phyloP scores from a whole-genome alignment of 148 eudicot genomes.

The Vaccinium darrowii region DNA sequence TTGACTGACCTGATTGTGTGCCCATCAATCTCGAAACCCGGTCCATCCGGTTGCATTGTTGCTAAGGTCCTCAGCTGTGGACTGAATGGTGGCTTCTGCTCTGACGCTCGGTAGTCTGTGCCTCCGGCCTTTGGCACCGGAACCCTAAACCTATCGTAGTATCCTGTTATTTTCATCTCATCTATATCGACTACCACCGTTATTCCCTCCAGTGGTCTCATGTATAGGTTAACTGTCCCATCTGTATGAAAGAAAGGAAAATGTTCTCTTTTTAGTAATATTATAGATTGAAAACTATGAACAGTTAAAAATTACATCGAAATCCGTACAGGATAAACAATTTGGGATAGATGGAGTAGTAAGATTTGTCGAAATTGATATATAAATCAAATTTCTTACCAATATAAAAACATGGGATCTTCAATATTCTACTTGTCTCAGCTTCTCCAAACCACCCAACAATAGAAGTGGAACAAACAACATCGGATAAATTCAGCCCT shows the following conservation, averaged over 20 bases:
- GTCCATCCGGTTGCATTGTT: constrained; percentile 18
- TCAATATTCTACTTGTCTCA: constrained; percentile 7
- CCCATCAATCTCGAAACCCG: constrained; percentile 25
- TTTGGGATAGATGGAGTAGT: too few relatives aligned
- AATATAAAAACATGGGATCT: constrained; percentile 12
- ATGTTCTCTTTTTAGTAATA: too few relatives aligned
- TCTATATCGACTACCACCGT: constrained; percentile 42
- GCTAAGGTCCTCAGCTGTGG: neutral
- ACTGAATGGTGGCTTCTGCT: constrained; percentile 18
- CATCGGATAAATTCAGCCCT: neutral
- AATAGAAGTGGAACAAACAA: neutral
- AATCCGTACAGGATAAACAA: too few relatives aligned
- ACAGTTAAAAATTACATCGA: too few relatives aligned
- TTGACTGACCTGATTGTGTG: constrained; percentile 23
- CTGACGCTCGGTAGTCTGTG: constrained; percentile 32
- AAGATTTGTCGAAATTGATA: too few relatives aligned
- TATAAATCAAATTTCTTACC: too few relatives aligned
- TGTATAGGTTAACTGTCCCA: constrained; percentile 32
- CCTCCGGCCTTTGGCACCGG: constrained; percentile 39
- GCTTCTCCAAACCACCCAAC: constrained; percentile 9
- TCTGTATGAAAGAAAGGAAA: constrained; percentile 18
- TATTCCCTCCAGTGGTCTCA: constrained; percentile 49
- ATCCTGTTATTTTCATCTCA: constrained; percentile 28
- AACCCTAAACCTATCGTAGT: constrained; percentile 26
- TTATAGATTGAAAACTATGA: too few relatives aligned